These are phyloP conservation scores for Cucumis hystrix DNA, from an alignment of 306 rosid genomes.

Conservation along the genomic window DNA sequence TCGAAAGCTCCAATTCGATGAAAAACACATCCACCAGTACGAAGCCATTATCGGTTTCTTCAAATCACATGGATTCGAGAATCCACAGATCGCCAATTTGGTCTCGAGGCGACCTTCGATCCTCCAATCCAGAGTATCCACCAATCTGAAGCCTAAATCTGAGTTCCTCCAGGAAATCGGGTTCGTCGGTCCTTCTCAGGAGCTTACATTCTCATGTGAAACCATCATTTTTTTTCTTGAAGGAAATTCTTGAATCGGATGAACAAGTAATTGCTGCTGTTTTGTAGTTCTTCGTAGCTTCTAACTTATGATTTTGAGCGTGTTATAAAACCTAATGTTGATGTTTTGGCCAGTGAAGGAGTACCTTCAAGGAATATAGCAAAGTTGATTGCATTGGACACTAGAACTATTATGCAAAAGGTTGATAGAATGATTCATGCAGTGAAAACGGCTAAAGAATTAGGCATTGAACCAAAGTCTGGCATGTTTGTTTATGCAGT, in stretches of 20 bases:
- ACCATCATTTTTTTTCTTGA: neutral
- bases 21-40: no score
- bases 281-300: slow-evolving; percentile 1
- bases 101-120: no score
- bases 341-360: slow-evolving; percentile 3
- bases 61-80: no score
- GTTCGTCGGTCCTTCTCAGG: neutral
- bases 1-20: no score
- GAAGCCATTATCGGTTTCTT: no score
- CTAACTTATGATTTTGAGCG: neutral
- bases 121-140: neutral
- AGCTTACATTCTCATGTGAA: slow-evolving; percentile 9
- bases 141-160: neutral
- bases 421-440: neutral
- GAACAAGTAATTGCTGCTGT: neutral
- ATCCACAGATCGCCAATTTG: no score
- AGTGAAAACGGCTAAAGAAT: neutral
- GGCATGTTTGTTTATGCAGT: neutral
- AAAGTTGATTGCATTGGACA: neutral
- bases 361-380: neutral
- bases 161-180: neutral
- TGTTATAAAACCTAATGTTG: neutral
- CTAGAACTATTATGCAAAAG: neutral
- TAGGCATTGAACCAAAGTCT: neutral
- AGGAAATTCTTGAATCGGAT: neutral